A percentile compares a stretch with the other conserved stretches of the same genome.
Conservation (phyloP, 2,329 filamentous ascomycete genomes). For the Fusarium brachygibbosum region DNA sequence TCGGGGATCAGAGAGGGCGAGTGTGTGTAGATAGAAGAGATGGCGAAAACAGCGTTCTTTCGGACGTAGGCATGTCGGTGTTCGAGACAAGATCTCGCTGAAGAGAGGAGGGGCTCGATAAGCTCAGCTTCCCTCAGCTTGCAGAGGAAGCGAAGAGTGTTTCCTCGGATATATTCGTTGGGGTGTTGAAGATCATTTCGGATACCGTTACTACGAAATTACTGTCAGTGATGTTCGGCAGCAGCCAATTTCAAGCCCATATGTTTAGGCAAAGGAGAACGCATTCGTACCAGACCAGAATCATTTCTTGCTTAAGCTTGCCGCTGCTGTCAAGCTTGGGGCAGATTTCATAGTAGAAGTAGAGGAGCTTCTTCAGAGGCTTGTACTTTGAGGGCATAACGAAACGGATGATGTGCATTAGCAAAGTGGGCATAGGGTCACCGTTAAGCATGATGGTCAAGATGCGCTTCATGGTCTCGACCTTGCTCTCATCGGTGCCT, state of each 20-base stretch:
- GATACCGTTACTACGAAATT: constrained; percentile 85
- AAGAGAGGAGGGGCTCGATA: constrained; percentile 94
- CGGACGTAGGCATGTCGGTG: constrained; percentile 97
- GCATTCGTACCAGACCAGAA: constrained; percentile 85
- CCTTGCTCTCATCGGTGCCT: constrained; percentile 90
- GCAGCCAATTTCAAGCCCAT: not conserved
- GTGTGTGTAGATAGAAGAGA: constrained; percentile 92
- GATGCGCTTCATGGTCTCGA: constrained; percentile 96
- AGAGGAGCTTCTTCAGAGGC: constrained; percentile 95
- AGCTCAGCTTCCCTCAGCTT: constrained; percentile 96
- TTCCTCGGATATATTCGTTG: constrained; percentile 98
- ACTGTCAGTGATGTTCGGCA: constrained; percentile 24
- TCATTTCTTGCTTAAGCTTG: constrained; percentile 99
- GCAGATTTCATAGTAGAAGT: constrained; percentile 99
- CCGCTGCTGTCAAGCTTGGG: constrained; percentile 92
- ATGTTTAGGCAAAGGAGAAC: constrained; percentile 7
- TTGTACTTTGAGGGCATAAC: constrained; percentile 99
- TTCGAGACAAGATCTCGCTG: constrained; percentile 91
- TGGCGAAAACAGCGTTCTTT: constrained; percentile 96
- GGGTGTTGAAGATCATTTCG: constrained; percentile 96
- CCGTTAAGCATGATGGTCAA: constrained; percentile 98
- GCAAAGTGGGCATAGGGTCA: constrained; percentile 91
- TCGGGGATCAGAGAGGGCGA: constrained; percentile 94
- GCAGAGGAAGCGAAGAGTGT: constrained; percentile 97
- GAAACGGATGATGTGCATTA: constrained; percentile 99